Evolutionary conservation across 2,329 filamentous ascomycete genomes (phyloP).

Genomic region (Trichoderma citrinoviride): DNA sequence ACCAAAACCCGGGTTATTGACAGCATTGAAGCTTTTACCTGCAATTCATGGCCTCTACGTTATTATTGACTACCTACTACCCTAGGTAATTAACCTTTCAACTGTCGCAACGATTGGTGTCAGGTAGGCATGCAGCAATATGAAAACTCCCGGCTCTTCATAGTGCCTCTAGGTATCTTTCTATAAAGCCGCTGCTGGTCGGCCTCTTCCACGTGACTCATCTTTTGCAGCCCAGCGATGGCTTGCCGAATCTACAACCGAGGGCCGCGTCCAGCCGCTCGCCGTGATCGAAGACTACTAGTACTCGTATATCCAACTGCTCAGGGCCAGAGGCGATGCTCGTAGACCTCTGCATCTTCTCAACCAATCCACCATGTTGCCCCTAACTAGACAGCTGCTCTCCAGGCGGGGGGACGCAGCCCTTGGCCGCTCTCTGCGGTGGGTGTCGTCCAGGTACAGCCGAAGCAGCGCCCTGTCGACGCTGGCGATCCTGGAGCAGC

Average conservation of each 20-base stretch:
- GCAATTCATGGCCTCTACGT: no score
- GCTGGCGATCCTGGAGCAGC: slow-evolving; percentile 88
- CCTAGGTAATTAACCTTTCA: no score
- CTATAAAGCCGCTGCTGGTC: no score
- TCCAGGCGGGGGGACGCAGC: slow-evolving; percentile 12
- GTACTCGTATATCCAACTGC: background rate
- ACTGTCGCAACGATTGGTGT: no score
- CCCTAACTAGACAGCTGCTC: slow-evolving; percentile 8
- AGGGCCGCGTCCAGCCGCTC: slow-evolving; percentile 18
- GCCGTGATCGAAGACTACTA: background rate
- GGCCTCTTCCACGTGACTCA: slow-evolving; percentile 5
- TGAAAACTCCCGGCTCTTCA: no score
- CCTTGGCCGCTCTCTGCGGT: slow-evolving; percentile 6
- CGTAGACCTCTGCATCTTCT: slow-evolving; percentile 2
- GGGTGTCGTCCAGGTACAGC: slow-evolving; percentile 8
- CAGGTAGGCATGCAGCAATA: no score
- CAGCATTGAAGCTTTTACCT: no score
- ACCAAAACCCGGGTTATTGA: no score
- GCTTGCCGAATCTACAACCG: slow-evolving; percentile 15
- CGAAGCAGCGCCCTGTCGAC: slow-evolving; percentile 14
- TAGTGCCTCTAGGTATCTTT: no score
- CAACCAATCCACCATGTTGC: slow-evolving; percentile 9
- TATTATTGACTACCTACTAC: no score
- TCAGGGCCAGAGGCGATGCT: slow-evolving; percentile 4
- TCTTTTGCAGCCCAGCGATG: background rate